phyloP scores from a whole-genome alignment of 345 rosid genomes.

The Hypericum androsaemum region DNA sequence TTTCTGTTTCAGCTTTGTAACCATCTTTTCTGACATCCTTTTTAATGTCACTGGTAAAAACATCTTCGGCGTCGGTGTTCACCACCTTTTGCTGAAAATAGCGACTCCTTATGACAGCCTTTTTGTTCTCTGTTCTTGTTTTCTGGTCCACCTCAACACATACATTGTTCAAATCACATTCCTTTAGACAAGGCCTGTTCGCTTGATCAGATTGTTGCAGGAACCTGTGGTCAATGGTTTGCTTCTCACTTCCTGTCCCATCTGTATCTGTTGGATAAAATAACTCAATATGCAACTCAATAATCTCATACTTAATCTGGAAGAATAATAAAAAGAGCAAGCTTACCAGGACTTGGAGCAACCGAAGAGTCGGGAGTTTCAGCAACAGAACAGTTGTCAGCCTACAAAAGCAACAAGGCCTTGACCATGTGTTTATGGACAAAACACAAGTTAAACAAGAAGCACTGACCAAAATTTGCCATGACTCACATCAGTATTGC shows the following conservation, averaged over 20 bases:
- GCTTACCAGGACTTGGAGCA: slow-evolving; percentile 29
- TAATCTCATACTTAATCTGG: neutral
- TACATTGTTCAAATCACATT: slow-evolving; percentile 18
- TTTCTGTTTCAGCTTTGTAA: neutral
- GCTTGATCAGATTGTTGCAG: slow-evolving; percentile 17
- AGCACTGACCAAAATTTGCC: slow-evolving; percentile 6
- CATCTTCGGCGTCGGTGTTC: slow-evolving; percentile 17
- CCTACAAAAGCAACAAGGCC: slow-evolving; percentile 27
- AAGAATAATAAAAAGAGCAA: slow-evolving; percentile 3
- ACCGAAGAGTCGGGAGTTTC: slow-evolving; percentile 19
- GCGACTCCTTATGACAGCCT: slow-evolving; percentile 50
- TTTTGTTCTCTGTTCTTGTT: slow-evolving; percentile 34
- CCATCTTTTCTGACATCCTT: neutral
- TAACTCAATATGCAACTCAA: slow-evolving; percentile 6
- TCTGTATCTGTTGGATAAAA: slow-evolving; percentile 9
- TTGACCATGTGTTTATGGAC: slow-evolving; percentile 4
- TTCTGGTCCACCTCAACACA: slow-evolving; percentile 25
- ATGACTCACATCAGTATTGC: slow-evolving; percentile 18
- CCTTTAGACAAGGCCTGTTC: slow-evolving; percentile 22
- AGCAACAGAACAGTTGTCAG: slow-evolving; percentile 21
- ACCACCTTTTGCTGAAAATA: slow-evolving; percentile 52
- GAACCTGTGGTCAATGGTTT: slow-evolving; percentile 14
- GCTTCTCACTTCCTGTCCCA: slow-evolving; percentile 13
- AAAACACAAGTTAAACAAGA: slow-evolving; percentile 4
- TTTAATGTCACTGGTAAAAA: slow-evolving; percentile 12